Evolutionary conservation across 192 early-diverging fungal genomes (phyloP), one percentile per base, ranked within the genome.

Genomic region (Pilaira anomala): DNA sequence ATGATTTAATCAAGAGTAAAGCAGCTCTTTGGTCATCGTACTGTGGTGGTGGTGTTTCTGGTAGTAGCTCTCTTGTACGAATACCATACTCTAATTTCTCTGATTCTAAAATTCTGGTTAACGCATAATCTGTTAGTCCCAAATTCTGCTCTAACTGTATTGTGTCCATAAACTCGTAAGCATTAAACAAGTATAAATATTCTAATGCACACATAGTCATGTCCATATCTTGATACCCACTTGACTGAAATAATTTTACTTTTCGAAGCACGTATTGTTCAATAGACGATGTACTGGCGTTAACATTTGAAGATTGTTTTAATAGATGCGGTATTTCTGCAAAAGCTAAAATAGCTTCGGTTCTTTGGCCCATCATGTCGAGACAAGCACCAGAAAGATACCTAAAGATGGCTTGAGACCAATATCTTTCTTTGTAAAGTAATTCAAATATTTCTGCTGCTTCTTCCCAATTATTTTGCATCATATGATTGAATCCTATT

Each of bases 271-370:
- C 69, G 58, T 79, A 83, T 24, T 76, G 73, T 21, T 83, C 81
- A 48, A 79, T 72, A 1, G 66, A 59, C 8, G 73, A 75, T 13
- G 76, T 80, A 4, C 75, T 57, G 7, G 75, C 69, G 7, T 72
- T 62, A 6, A 75, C 75, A 16, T 74, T 81, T 9, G 73, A 76
- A 50, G 80, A 78, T 26, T 53, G 19, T 25, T 54, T 41, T 12
- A 75, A 70, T 26, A 83, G 50, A 13, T 74, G 59, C 7, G 75
- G 69, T 19, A 83, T 72, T 42, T 74, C 55, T 19, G 74, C 73
- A 48, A 87, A 91, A 59, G 87, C 84, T 14, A 81, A 56, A 36
- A 93, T 82, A 0, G 91, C 91, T 58, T 90, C 88, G 19, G 80
- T 80, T 21, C 83, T 86, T 42, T 88, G 81, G 9, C 91, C 91